phyloP scores from a whole-genome alignment of 306 rosid species.

The Lathyrus sativus region DNA sequence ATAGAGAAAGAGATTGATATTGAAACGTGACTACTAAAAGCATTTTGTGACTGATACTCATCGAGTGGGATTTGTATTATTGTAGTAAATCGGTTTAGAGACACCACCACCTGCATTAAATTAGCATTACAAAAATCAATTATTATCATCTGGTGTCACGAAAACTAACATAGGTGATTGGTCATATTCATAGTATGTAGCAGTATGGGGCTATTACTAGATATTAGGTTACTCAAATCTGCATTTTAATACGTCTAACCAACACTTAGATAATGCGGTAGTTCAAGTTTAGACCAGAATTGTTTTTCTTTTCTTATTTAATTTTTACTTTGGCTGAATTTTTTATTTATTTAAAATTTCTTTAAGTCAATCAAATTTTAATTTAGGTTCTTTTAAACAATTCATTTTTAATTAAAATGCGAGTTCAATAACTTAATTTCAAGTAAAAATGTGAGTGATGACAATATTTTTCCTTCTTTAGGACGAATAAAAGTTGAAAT shows the following conservation, averaged over 20 bases:
- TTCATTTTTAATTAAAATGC: no score
- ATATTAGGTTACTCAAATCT: neutral
- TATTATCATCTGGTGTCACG: neutral
- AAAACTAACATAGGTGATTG: neutral
- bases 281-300: neutral
- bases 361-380: no score
- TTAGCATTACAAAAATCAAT: neutral
- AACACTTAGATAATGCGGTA: neutral
- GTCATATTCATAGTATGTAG: neutral
- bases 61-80: neutral
- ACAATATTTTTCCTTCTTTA: no score
- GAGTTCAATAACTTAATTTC: no score
- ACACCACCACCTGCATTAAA: slow-evolving; percentile 3
- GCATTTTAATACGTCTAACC: neutral
- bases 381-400: no score
- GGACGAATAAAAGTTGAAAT: no score
- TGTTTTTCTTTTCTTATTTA: neutral
- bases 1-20: slow-evolving; percentile 13
- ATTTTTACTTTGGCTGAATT: neutral
- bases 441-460: no score
- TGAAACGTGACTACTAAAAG: slow-evolving; percentile 13
- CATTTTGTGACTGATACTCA: neutral
- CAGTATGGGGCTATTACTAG: slow-evolving; percentile 8
- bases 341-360: no score
- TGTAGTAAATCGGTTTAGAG: neutral